Evolutionary conservation across 208 protist species (phyloP).

Genomic region (Leishmania major): DNA sequence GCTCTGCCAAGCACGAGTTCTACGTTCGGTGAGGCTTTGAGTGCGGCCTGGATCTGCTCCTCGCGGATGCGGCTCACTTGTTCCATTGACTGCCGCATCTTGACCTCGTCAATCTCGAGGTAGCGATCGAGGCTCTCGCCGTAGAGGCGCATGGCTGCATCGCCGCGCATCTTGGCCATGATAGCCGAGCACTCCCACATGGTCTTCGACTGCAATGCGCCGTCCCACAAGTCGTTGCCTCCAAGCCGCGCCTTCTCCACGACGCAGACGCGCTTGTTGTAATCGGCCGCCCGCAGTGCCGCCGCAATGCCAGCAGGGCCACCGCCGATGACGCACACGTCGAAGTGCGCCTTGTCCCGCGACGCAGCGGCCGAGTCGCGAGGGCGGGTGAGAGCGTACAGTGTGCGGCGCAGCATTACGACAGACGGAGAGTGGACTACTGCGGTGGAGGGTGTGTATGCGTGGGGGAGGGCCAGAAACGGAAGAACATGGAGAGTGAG

Average conservation of each 20-base stretch:
- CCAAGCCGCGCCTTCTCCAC: constrained; percentile 69
- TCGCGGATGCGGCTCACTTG: constrained; percentile 52
- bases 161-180: constrained; percentile 45
- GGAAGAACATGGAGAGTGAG: not conserved
- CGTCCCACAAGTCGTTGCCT: constrained; percentile 80
- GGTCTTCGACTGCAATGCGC: constrained; percentile 79
- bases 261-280: constrained; percentile 77
- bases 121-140: constrained; percentile 39
- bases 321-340: constrained; percentile 82
- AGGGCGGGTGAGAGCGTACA: not conserved
- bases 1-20: constrained; percentile 60
- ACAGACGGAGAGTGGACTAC: not conserved
- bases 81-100: constrained; percentile 51
- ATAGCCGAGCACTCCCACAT: constrained; percentile 82
- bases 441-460: not conserved
- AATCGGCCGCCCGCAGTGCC: constrained; percentile 67
- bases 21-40: constrained; percentile 46
- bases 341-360: constrained; percentile 42
- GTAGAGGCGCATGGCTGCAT: constrained; percentile 50
- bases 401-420: constrained; percentile 17
- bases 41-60: constrained; percentile 47
- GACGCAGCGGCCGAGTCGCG: constrained; percentile 26
- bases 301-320: constrained; percentile 80
- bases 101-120: constrained; percentile 59
- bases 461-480: not conserved